phyloP scores from a whole-genome alignment of 73 alveolate genomes.

The Tetrahymena thermophila region DNA sequence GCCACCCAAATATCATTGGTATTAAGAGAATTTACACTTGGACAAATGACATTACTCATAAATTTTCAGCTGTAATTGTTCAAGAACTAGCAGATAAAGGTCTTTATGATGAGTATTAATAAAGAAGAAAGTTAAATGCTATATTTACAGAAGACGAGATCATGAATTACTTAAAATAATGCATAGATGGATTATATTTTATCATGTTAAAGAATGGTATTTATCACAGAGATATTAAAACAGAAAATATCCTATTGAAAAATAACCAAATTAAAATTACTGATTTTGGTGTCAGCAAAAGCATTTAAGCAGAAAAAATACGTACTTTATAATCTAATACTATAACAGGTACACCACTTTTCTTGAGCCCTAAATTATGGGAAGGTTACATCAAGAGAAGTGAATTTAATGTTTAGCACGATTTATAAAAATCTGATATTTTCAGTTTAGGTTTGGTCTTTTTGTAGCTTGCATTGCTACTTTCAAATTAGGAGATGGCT shows the following conservation, averaged over 20 bases:
- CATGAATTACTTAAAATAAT: background rate
- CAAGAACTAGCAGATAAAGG: background rate
- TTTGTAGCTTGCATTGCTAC: background rate
- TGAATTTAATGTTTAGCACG: slow-evolving; percentile 5
- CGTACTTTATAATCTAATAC: slow-evolving; percentile 2
- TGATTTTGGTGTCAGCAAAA: slow-evolving; percentile 42
- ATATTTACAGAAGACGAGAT: background rate
- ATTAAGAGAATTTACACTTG: background rate
- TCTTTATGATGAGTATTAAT: background rate
- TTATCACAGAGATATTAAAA: slow-evolving; percentile 37
- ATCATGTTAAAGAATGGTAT: slow-evolving; percentile 8
- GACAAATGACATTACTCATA: background rate
- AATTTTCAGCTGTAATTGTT: background rate
- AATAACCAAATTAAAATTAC: slow-evolving; percentile 10
- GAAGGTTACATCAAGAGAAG: slow-evolving; percentile 16
- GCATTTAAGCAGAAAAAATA: background rate
- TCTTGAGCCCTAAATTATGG: slow-evolving; percentile 37
- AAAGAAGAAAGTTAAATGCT: background rate
- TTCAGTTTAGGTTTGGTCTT: slow-evolving; percentile 24
- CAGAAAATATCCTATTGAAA: slow-evolving; percentile 26
- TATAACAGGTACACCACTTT: slow-evolving; percentile 33
- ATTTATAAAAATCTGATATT: slow-evolving; percentile 31
- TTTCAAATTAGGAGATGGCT: slow-evolving; percentile 5
- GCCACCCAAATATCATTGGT: background rate
- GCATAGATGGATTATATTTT: background rate